Evolutionary conservation across 768 basidiomycete genomes (phyloP), one percentile per base, ranked within the genome.

Genomic region (Collybia sordida): DNA sequence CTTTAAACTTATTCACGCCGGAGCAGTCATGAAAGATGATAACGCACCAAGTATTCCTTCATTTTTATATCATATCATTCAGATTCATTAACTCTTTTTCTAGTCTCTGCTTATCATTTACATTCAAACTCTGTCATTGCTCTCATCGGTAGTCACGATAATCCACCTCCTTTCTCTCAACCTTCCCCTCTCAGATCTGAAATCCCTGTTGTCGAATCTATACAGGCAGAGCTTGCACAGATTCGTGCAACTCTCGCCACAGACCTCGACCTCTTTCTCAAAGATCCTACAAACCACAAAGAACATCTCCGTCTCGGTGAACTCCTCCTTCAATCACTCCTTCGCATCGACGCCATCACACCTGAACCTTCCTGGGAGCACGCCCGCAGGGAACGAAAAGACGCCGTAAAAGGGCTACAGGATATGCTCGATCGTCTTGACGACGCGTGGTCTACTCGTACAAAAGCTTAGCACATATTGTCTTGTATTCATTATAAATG

Each of bases 1-100:
- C 23, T 91, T 97, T 78, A 92, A 93, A 65, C 79, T 98, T 61
- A 83, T 98, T 55, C 86, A 89, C 70, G 82, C 88, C 40, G 96
- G 96, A 34, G 93, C 91, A 1, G 81, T 97, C 66, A 88, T 98
- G 80, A 88, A 86, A 57, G 92, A 96, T 63, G 85, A 93, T 64
- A 64, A 70, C 50, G 79, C 82, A 6, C 79, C 85, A 40, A 70
- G 85, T 88, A 31, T 79, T 63, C 28, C 34, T 31, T 36, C 38
- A 42, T 6, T 35, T 51, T 14, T 17, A 28, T 37, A 37, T 18
- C 42, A 17, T 50, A 27, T 39, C 17, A n/a, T n/a, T n/a, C n/a
- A n/a, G n/a, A n/a, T n/a, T 22, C 25, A 51, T 47, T 61, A 28
- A 61, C 48, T 28, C 41, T 39, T 35, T 50, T 45, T 25, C 42